Evolutionary conservation across 805 yeast genomes (phyloP), one percentile per base, ranked within the genome.

Genomic region (Wilhelminamyces savonicus): DNA sequence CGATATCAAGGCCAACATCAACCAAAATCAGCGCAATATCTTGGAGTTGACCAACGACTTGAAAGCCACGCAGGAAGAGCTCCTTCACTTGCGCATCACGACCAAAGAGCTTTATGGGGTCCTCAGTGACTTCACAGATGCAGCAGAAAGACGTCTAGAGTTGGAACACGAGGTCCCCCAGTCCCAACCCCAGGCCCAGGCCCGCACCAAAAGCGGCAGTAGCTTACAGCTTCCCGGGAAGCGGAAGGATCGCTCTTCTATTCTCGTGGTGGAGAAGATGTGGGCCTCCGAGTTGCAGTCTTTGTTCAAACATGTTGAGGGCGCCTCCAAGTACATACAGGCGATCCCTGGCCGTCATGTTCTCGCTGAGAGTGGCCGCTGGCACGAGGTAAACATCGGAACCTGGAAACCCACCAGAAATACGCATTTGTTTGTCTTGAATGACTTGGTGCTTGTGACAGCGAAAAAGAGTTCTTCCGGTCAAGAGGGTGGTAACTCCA

Each of bases 301-400:
- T 7, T 57, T 87, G 29, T 86, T 80, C 53, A 76, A 76, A 42
- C 85, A 82, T 39, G 94, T 88, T 11, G 95, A 88, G 40, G 94
- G 95, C n/a, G 87, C 94, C 1, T 88, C 83, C 43, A 82, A 82
- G 46, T 74, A 71, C 36, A 65, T 87, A 22, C 82, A 86, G 13
- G 75, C 83, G 2, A 52, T 73, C 6, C 85, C 88, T 0, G 92
- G 88, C 3, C 69, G 95, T 28, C 95, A 86, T 52, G 73, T 87
- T 2, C 58, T 85, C 13, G 71, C 77, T 7, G 92, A 87, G 44
- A 76, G 86, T 50, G 81, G 82, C 3, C 71, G 87, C 28, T 88
- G 96, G 96, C 75, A 71, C 34, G 95, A 87, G 54, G 59, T 88
- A 36, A 87, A 86, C 46, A 75, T 82, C 3, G 87, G 92, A 0